Conservation (phyloP, 2,329 filamentous ascomycete genomes). For the Clonostachys solani region DNA sequence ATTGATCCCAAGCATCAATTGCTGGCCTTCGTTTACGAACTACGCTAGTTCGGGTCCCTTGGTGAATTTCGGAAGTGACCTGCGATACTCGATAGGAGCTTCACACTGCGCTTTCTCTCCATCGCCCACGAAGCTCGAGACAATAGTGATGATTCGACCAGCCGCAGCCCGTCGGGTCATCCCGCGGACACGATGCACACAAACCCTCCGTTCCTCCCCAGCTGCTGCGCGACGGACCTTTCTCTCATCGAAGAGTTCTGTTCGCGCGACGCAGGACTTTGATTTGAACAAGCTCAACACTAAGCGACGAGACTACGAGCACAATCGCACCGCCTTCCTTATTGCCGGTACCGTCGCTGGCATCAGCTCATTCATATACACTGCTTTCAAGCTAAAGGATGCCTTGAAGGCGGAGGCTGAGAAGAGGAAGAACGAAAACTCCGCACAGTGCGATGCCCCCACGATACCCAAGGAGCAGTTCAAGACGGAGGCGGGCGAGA, state of each 20-base stretch:
- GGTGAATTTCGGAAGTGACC: too few species aligned
- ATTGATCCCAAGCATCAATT: too few species aligned
- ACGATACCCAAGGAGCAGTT: conserved; percentile 38
- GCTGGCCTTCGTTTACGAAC: too few species aligned
- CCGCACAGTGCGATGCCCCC: conserved; percentile 33
- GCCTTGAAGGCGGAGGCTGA: conserved; percentile 27
- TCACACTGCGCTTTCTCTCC: too few species aligned
- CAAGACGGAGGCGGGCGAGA: conserved; percentile 41
- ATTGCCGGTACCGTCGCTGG: conserved; percentile 45
- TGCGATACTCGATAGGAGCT: too few species aligned
- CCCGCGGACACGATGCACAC: too few species aligned
- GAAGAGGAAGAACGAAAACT: conserved; percentile 16
- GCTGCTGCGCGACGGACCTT: conserved; percentile 15
- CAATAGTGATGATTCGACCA: too few species aligned
- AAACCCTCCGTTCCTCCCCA: too few species aligned
- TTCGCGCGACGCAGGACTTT: conserved; percentile 40
- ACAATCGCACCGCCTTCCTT: conserved; percentile 46
- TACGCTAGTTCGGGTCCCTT: too few species aligned
- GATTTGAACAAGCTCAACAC: conserved; percentile 43
- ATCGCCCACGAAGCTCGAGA: too few species aligned
- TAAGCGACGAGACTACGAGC: conserved; percentile 43
- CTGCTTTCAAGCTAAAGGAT: conserved; percentile 45
- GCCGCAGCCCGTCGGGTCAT: too few species aligned
- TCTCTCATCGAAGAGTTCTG: conserved; percentile 16
- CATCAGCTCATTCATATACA: conserved; percentile 44